Conservation (phyloP, 148 eudicot genomes). For the Pouteria glomerata region DNA sequence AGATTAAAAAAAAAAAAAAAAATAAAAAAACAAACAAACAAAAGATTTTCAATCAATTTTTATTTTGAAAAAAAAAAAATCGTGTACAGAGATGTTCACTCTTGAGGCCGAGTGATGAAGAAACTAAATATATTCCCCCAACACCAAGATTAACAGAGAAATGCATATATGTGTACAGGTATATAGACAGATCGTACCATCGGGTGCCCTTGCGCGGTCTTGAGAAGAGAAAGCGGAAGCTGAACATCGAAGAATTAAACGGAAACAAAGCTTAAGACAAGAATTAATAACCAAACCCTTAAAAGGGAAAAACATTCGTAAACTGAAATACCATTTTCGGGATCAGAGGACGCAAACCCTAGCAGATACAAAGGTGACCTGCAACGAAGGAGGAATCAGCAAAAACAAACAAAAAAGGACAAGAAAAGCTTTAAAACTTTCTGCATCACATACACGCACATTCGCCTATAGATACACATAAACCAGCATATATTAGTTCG, state of each 20-base stretch:
- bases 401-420: not conserved
- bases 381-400: not conserved
- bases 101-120: not conserved
- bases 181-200: constrained; percentile 38
- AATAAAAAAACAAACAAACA: not conserved
- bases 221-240: constrained; percentile 78
- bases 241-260: constrained; percentile 10
- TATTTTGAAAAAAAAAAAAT: not conserved
- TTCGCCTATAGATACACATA: no score
- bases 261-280: not conserved
- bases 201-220: constrained; percentile 88
- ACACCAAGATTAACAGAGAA: not conserved
- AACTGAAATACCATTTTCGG: constrained; percentile 10
- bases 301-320: not conserved
- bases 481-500: no score
- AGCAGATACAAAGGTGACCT: not conserved
- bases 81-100: not conserved
- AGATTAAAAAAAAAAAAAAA: not conserved
- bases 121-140: not conserved
- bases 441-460: not conserved
- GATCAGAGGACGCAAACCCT: constrained; percentile 6
- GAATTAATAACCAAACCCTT: not conserved
- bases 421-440: no score
- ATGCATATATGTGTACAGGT: not conserved
- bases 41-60: not conserved